Conservation (phyloP, 1,284 basidiomycete genomes). For the Microbotryum intermedium region DNA sequence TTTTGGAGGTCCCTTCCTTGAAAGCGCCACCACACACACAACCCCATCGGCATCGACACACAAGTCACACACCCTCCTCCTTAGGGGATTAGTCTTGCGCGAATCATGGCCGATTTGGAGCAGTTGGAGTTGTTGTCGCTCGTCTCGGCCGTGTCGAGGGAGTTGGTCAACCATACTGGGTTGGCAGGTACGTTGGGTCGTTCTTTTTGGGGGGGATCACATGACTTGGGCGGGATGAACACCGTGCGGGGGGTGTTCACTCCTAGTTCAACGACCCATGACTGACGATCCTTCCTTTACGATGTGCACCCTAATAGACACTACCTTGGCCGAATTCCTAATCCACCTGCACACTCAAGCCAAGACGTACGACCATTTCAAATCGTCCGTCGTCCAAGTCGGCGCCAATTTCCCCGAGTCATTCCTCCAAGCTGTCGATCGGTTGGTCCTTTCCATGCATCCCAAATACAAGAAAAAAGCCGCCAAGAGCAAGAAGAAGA, state of each 20-base stretch:
- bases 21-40: neutral
- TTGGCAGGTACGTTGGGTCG: conserved; percentile 8
- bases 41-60: neutral
- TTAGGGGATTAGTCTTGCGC: neutral
- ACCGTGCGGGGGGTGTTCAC: too few species aligned
- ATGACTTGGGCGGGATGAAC: too few species aligned
- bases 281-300: conserved; percentile 40
- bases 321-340: conserved; percentile 88
- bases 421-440: conserved; percentile 85
- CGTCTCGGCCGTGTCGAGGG: conserved; percentile 78
- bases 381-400: conserved; percentile 64
- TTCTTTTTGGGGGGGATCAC: neutral
- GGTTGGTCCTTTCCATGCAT: conserved; percentile 87
- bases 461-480: conserved; percentile 85
- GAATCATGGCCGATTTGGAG: conserved; percentile 22
- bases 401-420: conserved; percentile 83
- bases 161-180: conserved; percentile 70
- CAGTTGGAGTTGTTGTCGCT: conserved; percentile 81
- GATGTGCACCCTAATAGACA: conserved; percentile 60
- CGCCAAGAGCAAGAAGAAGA: conserved; percentile 41
- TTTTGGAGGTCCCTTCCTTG: neutral
- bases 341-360: conserved; percentile 83
- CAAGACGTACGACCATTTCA: conserved; percentile 68
- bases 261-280: too few species aligned
- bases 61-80: neutral